phyloP scores from a whole-genome alignment of 352 stramenopile genomes.

The Aphanomyces astaci region DNA sequence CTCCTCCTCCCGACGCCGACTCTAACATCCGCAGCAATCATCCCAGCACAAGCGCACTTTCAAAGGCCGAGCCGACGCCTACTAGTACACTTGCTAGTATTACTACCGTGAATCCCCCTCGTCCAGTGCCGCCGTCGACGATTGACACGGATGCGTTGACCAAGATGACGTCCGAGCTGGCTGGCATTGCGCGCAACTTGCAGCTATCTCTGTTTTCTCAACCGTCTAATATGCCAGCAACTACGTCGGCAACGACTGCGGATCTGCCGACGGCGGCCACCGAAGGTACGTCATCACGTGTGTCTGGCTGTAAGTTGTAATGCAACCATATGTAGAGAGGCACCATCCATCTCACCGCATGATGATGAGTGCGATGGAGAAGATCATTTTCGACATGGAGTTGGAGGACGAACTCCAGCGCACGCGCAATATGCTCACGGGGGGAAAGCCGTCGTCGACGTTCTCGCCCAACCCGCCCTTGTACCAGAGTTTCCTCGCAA shows the following conservation, averaged over 20 bases:
- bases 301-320: no score
- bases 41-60: no score
- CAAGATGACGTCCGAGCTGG: slow-evolving; percentile 36
- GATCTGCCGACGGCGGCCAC: slow-evolving; percentile 8
- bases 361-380: slow-evolving; percentile 19
- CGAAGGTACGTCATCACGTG: no score
- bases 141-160: slow-evolving; percentile 39
- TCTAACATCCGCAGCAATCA: neutral
- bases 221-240: neutral
- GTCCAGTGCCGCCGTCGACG: neutral
- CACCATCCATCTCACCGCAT: neutral
- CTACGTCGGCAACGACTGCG: neutral
- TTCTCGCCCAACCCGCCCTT: neutral
- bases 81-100: neutral
- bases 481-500: slow-evolving; percentile 7
- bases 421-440: neutral
- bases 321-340: no score
- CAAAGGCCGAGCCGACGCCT: neutral
- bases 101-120: neutral
- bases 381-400: slow-evolving; percentile 16
- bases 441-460: neutral
- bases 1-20: neutral
- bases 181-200: slow-evolving; percentile 51
- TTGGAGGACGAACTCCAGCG: slow-evolving; percentile 11
- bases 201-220: slow-evolving; percentile 39